Conservation (phyloP, 805 yeast genomes). For the Candida ovalis region DNA sequence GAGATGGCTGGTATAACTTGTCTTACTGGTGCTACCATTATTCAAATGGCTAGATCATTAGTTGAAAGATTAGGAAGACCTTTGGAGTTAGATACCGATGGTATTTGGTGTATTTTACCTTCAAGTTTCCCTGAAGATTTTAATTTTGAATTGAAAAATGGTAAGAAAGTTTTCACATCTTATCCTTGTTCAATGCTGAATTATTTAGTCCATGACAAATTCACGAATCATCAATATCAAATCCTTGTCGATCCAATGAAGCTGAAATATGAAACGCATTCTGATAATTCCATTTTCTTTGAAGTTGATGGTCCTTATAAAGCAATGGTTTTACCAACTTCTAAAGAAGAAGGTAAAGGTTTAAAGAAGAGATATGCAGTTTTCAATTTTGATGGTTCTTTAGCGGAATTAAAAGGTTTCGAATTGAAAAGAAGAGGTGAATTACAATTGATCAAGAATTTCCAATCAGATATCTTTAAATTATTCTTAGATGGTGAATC, state of each 20-base stretch:
- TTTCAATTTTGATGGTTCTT: conserved; percentile 86
- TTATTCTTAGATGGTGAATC: conserved; percentile 83
- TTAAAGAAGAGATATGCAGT: conserved; percentile 96
- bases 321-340: conserved; percentile 96
- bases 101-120: conserved; percentile 98
- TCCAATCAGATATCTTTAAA: conserved; percentile 91
- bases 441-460: conserved; percentile 84
- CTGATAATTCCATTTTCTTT: conserved; percentile 93
- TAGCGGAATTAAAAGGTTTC: conserved; percentile 95
- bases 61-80: conserved; percentile 96
- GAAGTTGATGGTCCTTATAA: conserved; percentile 99
- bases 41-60: conserved; percentile 91
- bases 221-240: conserved; percentile 94
- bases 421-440: conserved; percentile 97
- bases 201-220: conserved; percentile 83
- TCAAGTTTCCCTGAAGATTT: conserved; percentile 89
- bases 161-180: conserved; percentile 72
- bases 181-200: conserved; percentile 97
- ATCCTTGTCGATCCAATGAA: conserved; percentile 67
- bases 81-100: conserved; percentile 95
- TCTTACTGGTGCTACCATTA: conserved; percentile 95
- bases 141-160: conserved; percentile 65
- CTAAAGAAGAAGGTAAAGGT: conserved; percentile 96
- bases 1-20: conserved; percentile 99
- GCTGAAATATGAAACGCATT: conserved; percentile 66